Percentiles rank a stretch among this genome's conserved stretches.
Conservation (phyloP, 371 early-diverging fungal genomes). For the Thermomucor indicae-seudaticae region DNA sequence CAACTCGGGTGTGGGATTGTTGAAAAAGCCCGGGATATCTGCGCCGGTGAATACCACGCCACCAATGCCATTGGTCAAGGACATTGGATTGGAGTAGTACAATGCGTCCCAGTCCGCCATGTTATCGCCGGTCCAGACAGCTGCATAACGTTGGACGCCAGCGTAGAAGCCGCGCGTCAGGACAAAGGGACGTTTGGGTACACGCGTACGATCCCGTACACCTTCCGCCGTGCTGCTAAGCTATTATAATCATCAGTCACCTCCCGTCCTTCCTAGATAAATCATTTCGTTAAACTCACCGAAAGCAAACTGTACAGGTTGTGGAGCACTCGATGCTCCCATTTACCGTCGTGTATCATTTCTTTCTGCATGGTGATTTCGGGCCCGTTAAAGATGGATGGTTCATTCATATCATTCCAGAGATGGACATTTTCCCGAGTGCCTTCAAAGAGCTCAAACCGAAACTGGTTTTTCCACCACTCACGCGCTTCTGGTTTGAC, state of each 20-base stretch:
- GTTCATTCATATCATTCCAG: slow-evolving; percentile 97
- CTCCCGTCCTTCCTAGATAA: no score
- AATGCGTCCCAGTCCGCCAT: slow-evolving; percentile 82
- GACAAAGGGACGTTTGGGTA: slow-evolving; percentile 77
- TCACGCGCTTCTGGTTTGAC: slow-evolving; percentile 70
- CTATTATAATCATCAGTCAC: slow-evolving; percentile 23
- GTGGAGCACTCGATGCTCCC: slow-evolving; percentile 89
- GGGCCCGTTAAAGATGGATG: slow-evolving; percentile 87
- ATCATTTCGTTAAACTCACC: no score
- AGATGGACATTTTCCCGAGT: slow-evolving; percentile 73
- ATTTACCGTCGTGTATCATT: slow-evolving; percentile 69
- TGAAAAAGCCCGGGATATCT: slow-evolving; percentile 93
- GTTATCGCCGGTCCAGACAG: slow-evolving; percentile 95
- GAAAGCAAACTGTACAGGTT: slow-evolving; percentile 79
- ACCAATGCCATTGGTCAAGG: slow-evolving; percentile 66
- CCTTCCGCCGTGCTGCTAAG: slow-evolving; percentile 58
- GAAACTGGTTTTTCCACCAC: slow-evolving; percentile 80
- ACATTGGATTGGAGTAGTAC: slow-evolving; percentile 74
- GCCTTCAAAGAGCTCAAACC: slow-evolving; percentile 67
- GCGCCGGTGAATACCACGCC: slow-evolving; percentile 84
- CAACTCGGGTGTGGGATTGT: slow-evolving; percentile 77
- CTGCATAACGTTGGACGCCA: slow-evolving; percentile 83
- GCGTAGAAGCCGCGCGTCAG: slow-evolving; percentile 88
- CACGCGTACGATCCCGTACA: slow-evolving; percentile 44
- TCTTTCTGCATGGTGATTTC: slow-evolving; percentile 94